These are phyloP conservation scores for Bothriochloa decipiens DNA, from an alignment of 176 grass and related monocot species.

Conservation along the genomic window DNA sequence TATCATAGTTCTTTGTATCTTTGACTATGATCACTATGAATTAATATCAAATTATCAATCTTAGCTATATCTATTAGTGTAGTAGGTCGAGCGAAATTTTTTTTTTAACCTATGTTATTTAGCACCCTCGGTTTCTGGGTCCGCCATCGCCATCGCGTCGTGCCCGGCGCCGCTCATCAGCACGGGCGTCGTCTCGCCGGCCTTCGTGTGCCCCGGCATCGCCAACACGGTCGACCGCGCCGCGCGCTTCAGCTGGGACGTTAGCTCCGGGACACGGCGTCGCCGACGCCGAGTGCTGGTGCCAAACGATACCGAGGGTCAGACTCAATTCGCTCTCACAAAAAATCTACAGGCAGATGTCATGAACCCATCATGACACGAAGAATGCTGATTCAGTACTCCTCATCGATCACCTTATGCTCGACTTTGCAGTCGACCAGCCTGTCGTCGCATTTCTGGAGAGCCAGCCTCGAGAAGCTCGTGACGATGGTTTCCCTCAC, in stretches of 20 bases:
- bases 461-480: slow-evolving; percentile 75
- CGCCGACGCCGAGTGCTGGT: slow-evolving; percentile 76
- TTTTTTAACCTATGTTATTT: no score
- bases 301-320: neutral
- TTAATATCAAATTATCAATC: no score
- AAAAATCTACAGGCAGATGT: neutral
- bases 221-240: slow-evolving; percentile 46
- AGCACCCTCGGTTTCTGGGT: no score
- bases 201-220: slow-evolving; percentile 11
- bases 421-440: slow-evolving; percentile 78
- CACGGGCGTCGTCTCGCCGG: slow-evolving; percentile 56
- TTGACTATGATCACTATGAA: no score
- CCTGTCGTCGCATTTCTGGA: slow-evolving; percentile 63
- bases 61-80: no score
- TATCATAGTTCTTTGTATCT: no score
- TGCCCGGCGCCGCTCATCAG: slow-evolving; percentile 98
- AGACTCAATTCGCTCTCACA: neutral
- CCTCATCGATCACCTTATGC: slow-evolving; percentile 52
- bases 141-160: slow-evolving; percentile 96
- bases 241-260: slow-evolving; percentile 58
- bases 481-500: slow-evolving; percentile 69
- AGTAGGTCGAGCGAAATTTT: no score
- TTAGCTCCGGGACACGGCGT: slow-evolving; percentile 69
- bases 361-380: neutral
- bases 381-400: neutral